Conservation (phyloP, 2,329 filamentous ascomycete species). For the Blumeriella jaapii region DNA sequence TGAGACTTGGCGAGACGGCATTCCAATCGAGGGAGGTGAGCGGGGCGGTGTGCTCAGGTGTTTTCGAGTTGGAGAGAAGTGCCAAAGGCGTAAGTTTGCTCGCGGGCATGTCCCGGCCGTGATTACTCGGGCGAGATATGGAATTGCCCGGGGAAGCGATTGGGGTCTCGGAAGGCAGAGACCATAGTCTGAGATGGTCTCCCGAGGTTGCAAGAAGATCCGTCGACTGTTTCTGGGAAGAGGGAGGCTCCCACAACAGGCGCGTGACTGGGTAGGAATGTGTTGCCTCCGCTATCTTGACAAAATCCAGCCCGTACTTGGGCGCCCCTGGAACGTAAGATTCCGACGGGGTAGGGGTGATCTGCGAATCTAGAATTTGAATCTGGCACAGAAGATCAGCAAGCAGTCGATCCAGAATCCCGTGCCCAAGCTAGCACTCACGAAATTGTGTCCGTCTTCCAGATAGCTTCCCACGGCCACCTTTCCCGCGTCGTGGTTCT, state of each 20-base stretch:
- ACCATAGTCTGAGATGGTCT: slow-evolving; percentile 90
- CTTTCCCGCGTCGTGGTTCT: slow-evolving; percentile 73
- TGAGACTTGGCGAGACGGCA: slow-evolving; percentile 87
- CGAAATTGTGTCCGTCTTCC: slow-evolving; percentile 97
- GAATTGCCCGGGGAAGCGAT: slow-evolving; percentile 47
- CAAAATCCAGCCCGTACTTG: slow-evolving; percentile 76
- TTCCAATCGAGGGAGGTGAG: slow-evolving; percentile 98
- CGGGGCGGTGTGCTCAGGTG: slow-evolving; percentile 92
- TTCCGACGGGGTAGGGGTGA: slow-evolving; percentile 57
- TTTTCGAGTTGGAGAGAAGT: slow-evolving; percentile 93
- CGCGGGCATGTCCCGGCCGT: slow-evolving; percentile 44
- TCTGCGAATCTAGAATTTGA: slow-evolving; percentile 88
- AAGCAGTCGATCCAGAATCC: slow-evolving; percentile 10
- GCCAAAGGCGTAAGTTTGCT: slow-evolving; percentile 86
- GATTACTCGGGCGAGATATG: slow-evolving; percentile 53
- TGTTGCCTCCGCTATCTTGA: slow-evolving; percentile 87
- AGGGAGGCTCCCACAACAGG: slow-evolving; percentile 91
- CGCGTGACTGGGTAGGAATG: slow-evolving; percentile 96
- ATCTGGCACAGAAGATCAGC: slow-evolving; percentile 46
- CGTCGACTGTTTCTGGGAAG: slow-evolving; percentile 87
- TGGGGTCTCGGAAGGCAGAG: slow-evolving; percentile 60
- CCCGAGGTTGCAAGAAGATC: slow-evolving; percentile 91
- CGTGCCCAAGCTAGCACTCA: slow-evolving; percentile 32
- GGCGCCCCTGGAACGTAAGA: slow-evolving; percentile 58
- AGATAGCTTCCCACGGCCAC: slow-evolving; percentile 91